phyloP scores from a whole-genome alignment of 129 eudicot genomes.

The Flaveria robusta region DNA sequence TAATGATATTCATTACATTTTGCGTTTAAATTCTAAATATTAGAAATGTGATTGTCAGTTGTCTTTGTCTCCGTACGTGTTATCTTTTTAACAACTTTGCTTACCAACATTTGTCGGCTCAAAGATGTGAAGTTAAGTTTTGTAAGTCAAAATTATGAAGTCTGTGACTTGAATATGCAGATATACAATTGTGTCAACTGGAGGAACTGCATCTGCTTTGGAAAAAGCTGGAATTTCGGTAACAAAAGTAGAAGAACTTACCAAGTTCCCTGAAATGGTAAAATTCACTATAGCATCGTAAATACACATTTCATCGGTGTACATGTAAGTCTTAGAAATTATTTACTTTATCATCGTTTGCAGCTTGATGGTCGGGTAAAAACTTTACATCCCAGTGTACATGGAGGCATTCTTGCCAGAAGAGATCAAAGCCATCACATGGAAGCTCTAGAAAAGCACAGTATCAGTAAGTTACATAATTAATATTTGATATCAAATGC shows the following conservation, averaged over 20 bases:
- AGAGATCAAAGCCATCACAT: constrained; percentile 92
- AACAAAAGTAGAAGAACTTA: constrained; percentile 88
- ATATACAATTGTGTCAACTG: constrained; percentile 90
- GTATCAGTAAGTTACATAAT: constrained; percentile 57
- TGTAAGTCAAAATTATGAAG: constrained; percentile 4
- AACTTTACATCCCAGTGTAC: constrained; percentile 90
- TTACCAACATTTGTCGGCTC: neutral
- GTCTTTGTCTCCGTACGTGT: neutral
- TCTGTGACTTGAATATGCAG: constrained; percentile 38
- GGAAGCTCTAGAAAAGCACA: constrained; percentile 88
- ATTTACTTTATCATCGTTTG: constrained; percentile 21
- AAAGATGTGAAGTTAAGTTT: neutral
- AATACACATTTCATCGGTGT: constrained; percentile 7
- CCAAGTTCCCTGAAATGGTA: constrained; percentile 95
- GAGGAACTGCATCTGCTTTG: constrained; percentile 96
- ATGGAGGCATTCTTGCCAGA: constrained; percentile 98
- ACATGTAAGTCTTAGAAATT: neutral
- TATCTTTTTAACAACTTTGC: neutral
- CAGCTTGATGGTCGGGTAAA: constrained; percentile 99
- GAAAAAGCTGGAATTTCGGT: constrained; percentile 77
- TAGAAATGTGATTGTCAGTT: neutral
- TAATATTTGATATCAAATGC: neutral
- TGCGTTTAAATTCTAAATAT: neutral
- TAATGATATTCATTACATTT: neutral
- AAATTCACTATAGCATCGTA: constrained; percentile 4